phyloP scores from a whole-genome alignment of 805 yeast genomes.

The Schwanniomyces occidentalis region DNA sequence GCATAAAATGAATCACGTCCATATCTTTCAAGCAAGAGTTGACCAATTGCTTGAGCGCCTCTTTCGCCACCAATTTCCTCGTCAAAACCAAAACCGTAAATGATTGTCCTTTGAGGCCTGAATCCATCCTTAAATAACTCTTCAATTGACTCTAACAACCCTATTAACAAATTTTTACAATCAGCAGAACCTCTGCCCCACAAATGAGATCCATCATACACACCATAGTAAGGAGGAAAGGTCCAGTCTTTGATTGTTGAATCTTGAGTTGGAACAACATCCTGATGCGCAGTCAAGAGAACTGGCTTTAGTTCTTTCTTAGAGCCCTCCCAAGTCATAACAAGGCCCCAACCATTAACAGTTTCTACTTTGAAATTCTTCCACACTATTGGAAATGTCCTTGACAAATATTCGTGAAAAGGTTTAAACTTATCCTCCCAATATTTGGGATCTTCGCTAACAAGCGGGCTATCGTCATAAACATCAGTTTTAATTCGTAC shows the following conservation, averaged over 20 bases:
- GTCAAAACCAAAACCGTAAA: slow-evolving; percentile 17
- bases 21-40: slow-evolving; percentile 10
- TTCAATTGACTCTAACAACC: slow-evolving; percentile 19
- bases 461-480: slow-evolving; percentile 14
- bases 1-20: slow-evolving; percentile 16
- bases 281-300: slow-evolving; percentile 24
- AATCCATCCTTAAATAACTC: slow-evolving; percentile 11
- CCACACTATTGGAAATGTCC: slow-evolving; percentile 18
- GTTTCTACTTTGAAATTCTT: slow-evolving; percentile 11
- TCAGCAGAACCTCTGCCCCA: slow-evolving; percentile 45
- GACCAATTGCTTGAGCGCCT: slow-evolving; percentile 13
- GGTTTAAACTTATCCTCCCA: slow-evolving; percentile 18
- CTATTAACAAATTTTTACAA: slow-evolving; percentile 27
- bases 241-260: slow-evolving; percentile 29
- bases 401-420: slow-evolving; percentile 16
- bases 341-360: slow-evolving; percentile 20
- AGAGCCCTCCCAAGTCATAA: slow-evolving; percentile 22
- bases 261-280: slow-evolving; percentile 24
- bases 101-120: slow-evolving; percentile 14
- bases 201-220: slow-evolving; percentile 35
- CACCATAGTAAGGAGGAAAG: slow-evolving; percentile 37
- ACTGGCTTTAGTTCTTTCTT: slow-evolving; percentile 16
- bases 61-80: slow-evolving; percentile 17
- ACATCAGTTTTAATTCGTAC: slow-evolving; percentile 14
- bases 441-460: slow-evolving; percentile 13